Base-by-base conservation (phyloP, 2,329 filamentous ascomycete species). In the Nemania abortiva region DNA sequence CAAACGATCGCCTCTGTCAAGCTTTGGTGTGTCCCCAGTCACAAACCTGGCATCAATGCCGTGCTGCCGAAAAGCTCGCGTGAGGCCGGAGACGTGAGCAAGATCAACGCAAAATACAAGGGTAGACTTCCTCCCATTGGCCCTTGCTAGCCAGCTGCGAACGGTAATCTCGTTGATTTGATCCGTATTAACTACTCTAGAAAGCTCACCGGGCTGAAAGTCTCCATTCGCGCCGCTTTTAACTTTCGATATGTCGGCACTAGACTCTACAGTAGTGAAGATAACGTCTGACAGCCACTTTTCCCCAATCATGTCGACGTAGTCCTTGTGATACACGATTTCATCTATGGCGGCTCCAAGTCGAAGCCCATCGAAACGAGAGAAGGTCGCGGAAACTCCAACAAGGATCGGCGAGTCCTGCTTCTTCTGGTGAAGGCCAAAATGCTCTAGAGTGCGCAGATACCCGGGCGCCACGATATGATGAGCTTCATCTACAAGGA, bases 401-500 rank as follows among this genome's bases (percentile, higher is more conserved):
- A 99, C 91, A 15, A 99, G 84, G 20, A 89, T 87, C 0, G 93
- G 91, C 13, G 87, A 84, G 42, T 80, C 73, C 63, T 88, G 81
- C 13, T 85, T 83, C 72, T 83, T 84, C 22, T 69, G 50, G 34
- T 78, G 75, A 20, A 97, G 86, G 0, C 90, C 89, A 78, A 99
- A 97, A 79, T 98, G 89, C n/a, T 87, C 84, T 56, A 99, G 83
- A 0, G 90, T 87, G 50, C 87, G 86, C 70, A 97, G 85, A 77
- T 98, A 98, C 7, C 90, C 89, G 1, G 89, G 86, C 0, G 96
- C 92, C 53, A 98, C 95, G 62, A 98, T 97, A 80, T 99, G 96
- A 79, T 99, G 96, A 4, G 95, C 96, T 81, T 99, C 96, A 73
- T 99, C 96, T 3, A 99, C 95, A 2, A 99, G 86, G 0, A 99